Base-by-base conservation (phyloP, 257 asterid genomes). In the Asclepias syriaca region DNA sequence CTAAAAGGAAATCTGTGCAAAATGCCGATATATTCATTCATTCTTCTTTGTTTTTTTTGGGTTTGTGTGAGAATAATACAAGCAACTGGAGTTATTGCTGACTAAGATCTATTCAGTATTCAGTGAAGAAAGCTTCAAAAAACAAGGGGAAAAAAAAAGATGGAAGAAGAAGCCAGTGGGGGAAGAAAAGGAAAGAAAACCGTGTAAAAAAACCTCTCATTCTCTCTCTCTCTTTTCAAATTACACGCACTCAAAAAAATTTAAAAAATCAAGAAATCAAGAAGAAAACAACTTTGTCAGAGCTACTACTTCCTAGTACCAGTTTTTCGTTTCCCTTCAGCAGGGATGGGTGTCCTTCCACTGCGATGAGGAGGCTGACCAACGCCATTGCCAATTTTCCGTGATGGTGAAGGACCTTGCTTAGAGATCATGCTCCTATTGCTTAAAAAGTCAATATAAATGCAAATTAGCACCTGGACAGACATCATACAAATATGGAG, bases 271-370 rank as follows among this genome's bases (percentile, higher is more conserved):
- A 80, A 83, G 80, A 68, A 77, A 72, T 78, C 59, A 70, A 60
- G 75, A 74, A 34, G 39, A 76, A 51, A 70, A 57, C 39, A 22
- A 68, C 69, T 68, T 72, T 45, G 72, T 65, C 66, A 56, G 68
- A 61, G 37, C 82, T 84, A 88, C 83, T 91, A 88, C 83, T 91
- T 93, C 78, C 97, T 90, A 40, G 68, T 78, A 61, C 82, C 96
- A 2, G 82, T 67, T 84, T 91, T 91, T 39, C 95, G 87, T 75
- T 93, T 89, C 45, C 72, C 75, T 75, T 85, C 96, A 46, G 84
- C 56, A 51, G 83, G 58, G 51, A 66, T 37, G n/a, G 75, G 76
- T 50, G 79, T 86, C 77, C 87, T 83, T 43, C 89, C 96, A 68
- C 51, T 74, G 77, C 82, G 70, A 61, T 74, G 90, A 70, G 87